Percentiles rank a stretch among this genome's conserved stretches.
Evolutionary conservation across 441 rosid species (phyloP).

Genomic region (Erodium texanum): DNA sequence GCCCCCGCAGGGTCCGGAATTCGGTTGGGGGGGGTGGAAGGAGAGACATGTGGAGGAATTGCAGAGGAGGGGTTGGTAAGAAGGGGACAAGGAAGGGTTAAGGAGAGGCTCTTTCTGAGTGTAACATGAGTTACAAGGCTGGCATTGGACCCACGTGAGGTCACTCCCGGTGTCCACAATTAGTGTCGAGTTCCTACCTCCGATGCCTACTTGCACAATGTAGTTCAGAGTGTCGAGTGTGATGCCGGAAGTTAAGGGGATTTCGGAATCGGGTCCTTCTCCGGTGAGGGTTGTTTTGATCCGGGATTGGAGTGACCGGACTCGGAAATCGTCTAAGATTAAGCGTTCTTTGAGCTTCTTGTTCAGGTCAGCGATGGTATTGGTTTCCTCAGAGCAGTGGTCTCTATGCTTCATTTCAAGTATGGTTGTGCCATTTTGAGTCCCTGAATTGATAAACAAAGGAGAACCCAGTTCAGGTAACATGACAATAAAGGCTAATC

Average conservation of each 20-base stretch:
- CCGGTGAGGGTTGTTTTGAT: slow-evolving; percentile 27
- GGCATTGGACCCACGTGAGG: slow-evolving; percentile 92
- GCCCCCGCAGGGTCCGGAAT: slow-evolving; percentile 15
- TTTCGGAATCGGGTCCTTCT: slow-evolving; percentile 13
- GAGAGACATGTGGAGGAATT: slow-evolving; percentile 61
- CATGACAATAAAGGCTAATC: neutral
- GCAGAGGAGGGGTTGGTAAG: slow-evolving; percentile 46
- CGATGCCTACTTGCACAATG: slow-evolving; percentile 56
- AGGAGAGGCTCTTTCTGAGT: slow-evolving; percentile 65
- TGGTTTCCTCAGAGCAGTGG: slow-evolving; percentile 41
- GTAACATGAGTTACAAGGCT: slow-evolving; percentile 66
- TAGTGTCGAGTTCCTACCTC: slow-evolving; percentile 47
- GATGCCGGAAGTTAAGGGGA: slow-evolving; percentile 64
- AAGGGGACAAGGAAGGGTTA: slow-evolving; percentile 53
- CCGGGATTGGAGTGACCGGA: slow-evolving; percentile 45
- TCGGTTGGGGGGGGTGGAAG: neutral
- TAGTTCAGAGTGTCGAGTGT: slow-evolving; percentile 64
- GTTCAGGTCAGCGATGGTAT: slow-evolving; percentile 36
- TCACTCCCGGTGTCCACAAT: slow-evolving; percentile 94
- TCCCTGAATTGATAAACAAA: slow-evolving; percentile 29
- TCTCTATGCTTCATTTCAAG: slow-evolving; percentile 69
- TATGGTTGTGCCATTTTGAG: slow-evolving; percentile 43
- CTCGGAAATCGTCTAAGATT: slow-evolving; percentile 41
- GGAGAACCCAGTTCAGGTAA: slow-evolving; percentile 4
- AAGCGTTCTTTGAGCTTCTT: slow-evolving; percentile 42